Base-by-base conservation (phyloP, 2,329 filamentous ascomycete genomes). In the Phoma herbarum region DNA sequence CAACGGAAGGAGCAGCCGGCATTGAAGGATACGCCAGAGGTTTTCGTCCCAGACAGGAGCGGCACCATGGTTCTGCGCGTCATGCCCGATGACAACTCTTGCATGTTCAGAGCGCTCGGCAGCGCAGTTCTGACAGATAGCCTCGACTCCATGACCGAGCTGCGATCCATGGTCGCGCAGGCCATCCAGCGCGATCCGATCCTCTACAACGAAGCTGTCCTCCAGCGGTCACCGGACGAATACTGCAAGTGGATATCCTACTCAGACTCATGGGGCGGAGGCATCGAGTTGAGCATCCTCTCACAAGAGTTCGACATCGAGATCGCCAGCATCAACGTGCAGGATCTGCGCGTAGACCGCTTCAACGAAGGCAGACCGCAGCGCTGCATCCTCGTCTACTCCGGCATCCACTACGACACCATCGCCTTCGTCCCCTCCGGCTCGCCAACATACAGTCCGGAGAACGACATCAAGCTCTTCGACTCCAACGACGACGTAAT, bases 51-150 rank as follows among this genome's bases (percentile, higher is more conserved):
- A 7, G 79, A 83, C 26, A 83, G 85, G 47, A 79, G 79, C 29
- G 86, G 85, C 45, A 85, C 82, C 1, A 76, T 86, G 18, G 90
- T 96, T 9, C 85, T 97, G 18, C 89, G 94, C 14, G 91, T 98
- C 49, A 97, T 98, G 94, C 92, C 93, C 4, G 94, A 97, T 72
- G 94, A 98, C 77, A 97, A 97, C 77, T 92, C 89, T 58, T 98
- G 94, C 78, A 88, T 98, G 70, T 98, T 97, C 78, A 90, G 93
- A 26, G 93, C 94, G 0, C 88, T 98, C 45, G 91, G 91, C 16
- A 90, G 89, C 52, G 90, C 90, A 3, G 84, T 96, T n/a, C 86
- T 92, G 47, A 85, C 86, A 29, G 74, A 75, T 10, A 81, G 82
- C 1, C 83, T 90, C 67, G 87, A 89, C 62, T 82, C 83, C 9